Evolutionary conservation across 1,284 basidiomycete genomes (phyloP), one percentile per base, ranked within the genome.

Genomic region (Blastosporella zonata): DNA sequence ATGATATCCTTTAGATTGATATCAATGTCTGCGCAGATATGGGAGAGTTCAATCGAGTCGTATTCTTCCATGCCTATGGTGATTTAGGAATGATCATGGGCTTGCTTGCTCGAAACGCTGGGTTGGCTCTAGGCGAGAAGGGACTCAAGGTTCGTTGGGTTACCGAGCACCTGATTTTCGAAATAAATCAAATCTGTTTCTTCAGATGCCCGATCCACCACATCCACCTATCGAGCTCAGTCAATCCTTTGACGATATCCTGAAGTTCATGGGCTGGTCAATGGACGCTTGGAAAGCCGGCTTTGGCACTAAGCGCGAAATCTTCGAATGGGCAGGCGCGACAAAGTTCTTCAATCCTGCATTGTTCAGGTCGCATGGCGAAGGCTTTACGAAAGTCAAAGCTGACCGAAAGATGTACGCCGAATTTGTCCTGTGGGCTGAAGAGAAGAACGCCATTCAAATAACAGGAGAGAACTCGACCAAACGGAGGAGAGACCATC

Each of bases 61-160:
- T 71, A 8, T 76, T 84, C 61, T 77, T 78, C 58, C 73, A 80
- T 50, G 75, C 75, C 2, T 87, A 84, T 55, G 85, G 85, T 2
- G 85, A 87, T 56, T 65, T 86, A 5, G 79, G 80, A 0, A 83
- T 86, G 77, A 82, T 87, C 17, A 62, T 87, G 40, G 75, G 77
- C 10, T 58, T 80, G 5, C 61, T 86, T 12, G 74, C 72, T 3
- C 69, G 72, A 36, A 76, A 75, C 41, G 67, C 67, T 35, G 80
- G 82, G 1, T 56, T 87, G 4, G 61, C 65, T 0, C 61, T 83
- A 1, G 76, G 77, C 6, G 64, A 64, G 23, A 71, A 77, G 38
- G 85, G 84, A 0, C 60, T 87, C 17, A 82, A 77, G 71, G 85
- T 85, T 35, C 13, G 63, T 59, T 21, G 3, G 6, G 18, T 42